phyloP scores from a whole-genome alignment of 306 rosid genomes.

The Myrica gale region DNA sequence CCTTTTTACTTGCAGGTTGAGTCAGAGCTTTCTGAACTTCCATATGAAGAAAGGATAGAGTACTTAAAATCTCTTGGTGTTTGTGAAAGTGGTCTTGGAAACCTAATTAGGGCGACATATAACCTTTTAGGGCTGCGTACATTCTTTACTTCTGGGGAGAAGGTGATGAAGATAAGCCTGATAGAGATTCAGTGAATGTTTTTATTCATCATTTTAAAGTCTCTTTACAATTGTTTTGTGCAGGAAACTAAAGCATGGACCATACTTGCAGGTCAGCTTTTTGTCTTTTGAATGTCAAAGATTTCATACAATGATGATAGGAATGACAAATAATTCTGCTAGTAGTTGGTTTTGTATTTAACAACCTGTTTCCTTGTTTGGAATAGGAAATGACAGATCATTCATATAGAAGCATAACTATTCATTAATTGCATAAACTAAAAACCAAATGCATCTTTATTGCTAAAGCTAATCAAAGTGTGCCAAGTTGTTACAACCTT shows the following conservation, averaged over 20 bases:
- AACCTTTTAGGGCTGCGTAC: conserved; percentile 79
- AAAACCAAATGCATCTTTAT: too few species aligned
- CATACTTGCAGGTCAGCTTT: conserved; percentile 76
- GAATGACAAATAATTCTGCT: too few species aligned
- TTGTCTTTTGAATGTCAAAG: conserved; percentile 20
- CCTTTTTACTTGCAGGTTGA: conserved; percentile 69
- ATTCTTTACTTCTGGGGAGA: conserved; percentile 95
- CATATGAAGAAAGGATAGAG: conserved; percentile 79
- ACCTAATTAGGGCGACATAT: conserved; percentile 87
- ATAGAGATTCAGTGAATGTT: too few species aligned
- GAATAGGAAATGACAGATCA: too few species aligned
- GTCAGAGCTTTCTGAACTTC: conserved; percentile 89
- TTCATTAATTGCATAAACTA: too few species aligned
- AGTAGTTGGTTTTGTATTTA: conserved; percentile 6
- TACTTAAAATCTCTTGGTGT: conserved; percentile 90
- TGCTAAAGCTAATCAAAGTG: too few species aligned
- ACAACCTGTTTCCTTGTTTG: not conserved
- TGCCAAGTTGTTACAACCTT: too few species aligned
- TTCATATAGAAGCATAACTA: too few species aligned
- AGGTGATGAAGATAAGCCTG: conserved; percentile 51
- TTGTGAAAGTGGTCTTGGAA: conserved; percentile 90
- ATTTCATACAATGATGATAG: conserved; percentile 6
- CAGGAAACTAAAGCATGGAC: conserved; percentile 99
- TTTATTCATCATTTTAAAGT: too few species aligned
- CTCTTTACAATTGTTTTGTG: conserved; percentile 26